A percentile compares a stretch with the other conserved stretches of the same genome.
Evolutionary conservation across 441 rosid species (phyloP).

Genomic region (Populus hybrid): DNA sequence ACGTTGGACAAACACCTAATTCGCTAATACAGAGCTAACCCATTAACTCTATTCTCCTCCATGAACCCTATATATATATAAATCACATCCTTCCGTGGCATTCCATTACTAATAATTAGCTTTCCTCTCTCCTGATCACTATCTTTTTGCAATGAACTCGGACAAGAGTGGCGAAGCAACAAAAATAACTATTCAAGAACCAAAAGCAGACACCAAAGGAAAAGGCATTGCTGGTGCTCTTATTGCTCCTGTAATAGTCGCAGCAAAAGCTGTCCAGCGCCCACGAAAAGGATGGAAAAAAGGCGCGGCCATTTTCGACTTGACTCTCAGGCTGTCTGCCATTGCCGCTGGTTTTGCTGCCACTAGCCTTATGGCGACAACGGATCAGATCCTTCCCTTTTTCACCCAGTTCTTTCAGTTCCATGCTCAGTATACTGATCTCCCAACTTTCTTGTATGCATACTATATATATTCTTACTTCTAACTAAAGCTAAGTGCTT

Average conservation of each 20-base stretch:
- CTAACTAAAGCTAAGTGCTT: not conserved
- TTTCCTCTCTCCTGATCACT: not conserved
- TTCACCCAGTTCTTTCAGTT: constrained; percentile 91
- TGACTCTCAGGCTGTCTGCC: constrained; percentile 57
- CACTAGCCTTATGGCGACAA: constrained; percentile 58
- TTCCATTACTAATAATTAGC: not conserved
- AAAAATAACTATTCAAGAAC: constrained; percentile 25
- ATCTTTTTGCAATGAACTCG: constrained; percentile 21
- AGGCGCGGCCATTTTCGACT: constrained; percentile 61
- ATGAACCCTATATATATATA: not conserved
- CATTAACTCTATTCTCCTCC: constrained; percentile 8
- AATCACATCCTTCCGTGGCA: not conserved
- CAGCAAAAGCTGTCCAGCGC: constrained; percentile 5
- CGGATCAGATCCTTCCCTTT: constrained; percentile 68
- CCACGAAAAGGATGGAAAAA: constrained; percentile 40
- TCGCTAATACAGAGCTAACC: constrained; percentile 11
- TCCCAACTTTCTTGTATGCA: constrained; percentile 48
- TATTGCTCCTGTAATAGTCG: constrained; percentile 1
- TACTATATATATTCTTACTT: not conserved
- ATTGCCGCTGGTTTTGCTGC: constrained; percentile 59
- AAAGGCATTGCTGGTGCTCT: constrained; percentile 42
- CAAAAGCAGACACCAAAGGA: constrained; percentile 42
- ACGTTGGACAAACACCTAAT: constrained; percentile 1
- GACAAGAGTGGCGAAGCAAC: constrained; percentile 24
- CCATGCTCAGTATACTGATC: constrained; percentile 64